Base-by-base conservation (phyloP, 2,329 filamentous ascomycete species). In the Beauveria sp. region DNA sequence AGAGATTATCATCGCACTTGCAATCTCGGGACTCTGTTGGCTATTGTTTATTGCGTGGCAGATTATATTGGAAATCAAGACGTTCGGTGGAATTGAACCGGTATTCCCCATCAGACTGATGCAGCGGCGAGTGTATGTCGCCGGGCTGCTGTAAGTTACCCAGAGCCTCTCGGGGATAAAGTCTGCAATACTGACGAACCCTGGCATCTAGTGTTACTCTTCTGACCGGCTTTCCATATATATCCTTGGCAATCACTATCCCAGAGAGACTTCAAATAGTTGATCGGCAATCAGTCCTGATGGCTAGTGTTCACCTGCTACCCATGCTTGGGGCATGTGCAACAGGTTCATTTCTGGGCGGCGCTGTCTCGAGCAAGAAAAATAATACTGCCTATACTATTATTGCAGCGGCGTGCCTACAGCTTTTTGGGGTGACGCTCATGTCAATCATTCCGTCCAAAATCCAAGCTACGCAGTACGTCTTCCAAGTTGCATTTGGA, bases 221-320 rank as follows among this genome's bases (percentile, higher is more conserved):
- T 18, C 73, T 86, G 20, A 80, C 80, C 0, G 84, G 84, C 2
- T 84, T 82, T 56, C 75, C 80, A 0, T 86, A 85, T 63, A 79
- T 87, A 24, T 74, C 81, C 5, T 75, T 85, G n/a, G 78, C 83
- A 14, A 79, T 86, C 61, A 77, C 80, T 37, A 76, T 87, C 5
- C 84, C 84, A 0, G 81, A 87, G 64, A 74, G 83, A 7, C 83
- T 85, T 55, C 84, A 87, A 63, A 80, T 86, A 43, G 79, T 85
- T 57, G 81, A 85, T 63, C 73, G 73, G 6, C 77, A 84, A 54
- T 77, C 71, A 37, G 76, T 81, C 0, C 73, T 86, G 26, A 76
- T 77, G 66, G 82, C 84, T 0, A 83, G 84, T 5, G 68, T 86
- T 4, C 80, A 84, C 50, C 75, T 86, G 6, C 72, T 87, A 16